Conservation (phyloP, 2,329 filamentous ascomycete genomes). For the Aspergillus tubingensis region DNA sequence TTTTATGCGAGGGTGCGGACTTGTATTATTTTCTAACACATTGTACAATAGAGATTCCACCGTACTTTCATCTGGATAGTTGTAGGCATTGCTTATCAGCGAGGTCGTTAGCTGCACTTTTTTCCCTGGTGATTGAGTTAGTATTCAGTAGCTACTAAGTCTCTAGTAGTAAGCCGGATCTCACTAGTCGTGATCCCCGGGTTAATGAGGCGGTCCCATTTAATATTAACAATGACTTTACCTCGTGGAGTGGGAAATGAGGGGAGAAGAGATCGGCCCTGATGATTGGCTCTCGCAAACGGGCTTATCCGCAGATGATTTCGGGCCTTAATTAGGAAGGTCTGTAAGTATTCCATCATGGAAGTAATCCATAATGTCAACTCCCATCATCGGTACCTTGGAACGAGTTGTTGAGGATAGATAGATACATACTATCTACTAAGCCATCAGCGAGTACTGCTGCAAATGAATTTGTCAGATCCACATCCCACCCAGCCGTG, state of each 20-base stretch:
- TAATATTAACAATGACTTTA: background rate
- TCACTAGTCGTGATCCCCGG: background rate
- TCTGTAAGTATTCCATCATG: too few species aligned
- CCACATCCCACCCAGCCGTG: background rate
- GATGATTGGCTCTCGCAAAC: background rate
- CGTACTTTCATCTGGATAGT: too few species aligned
- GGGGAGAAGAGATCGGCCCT: constrained; percentile 2
- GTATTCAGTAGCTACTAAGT: too few species aligned
- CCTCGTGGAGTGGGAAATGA: constrained; percentile 9
- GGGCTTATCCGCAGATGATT: background rate
- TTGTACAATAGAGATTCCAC: too few species aligned
- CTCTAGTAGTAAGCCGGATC: background rate
- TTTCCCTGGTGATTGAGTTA: background rate
- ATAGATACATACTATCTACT: background rate
- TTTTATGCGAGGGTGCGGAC: background rate
- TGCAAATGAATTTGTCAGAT: background rate
- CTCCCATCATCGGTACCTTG: background rate
- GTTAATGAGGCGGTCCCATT: constrained; percentile 3
- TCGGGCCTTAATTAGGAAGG: background rate
- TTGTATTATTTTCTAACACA: background rate
- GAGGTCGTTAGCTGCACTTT: background rate
- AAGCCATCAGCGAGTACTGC: background rate
- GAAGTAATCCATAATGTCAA: too few species aligned
- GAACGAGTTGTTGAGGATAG: background rate
- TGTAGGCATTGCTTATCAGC: background rate